A percentile compares a stretch with the other conserved stretches of the same genome.
These are phyloP conservation scores for Colletotrichum tropicale DNA, from an alignment of 2,329 filamentous ascomycete species.

Conservation along the genomic window DNA sequence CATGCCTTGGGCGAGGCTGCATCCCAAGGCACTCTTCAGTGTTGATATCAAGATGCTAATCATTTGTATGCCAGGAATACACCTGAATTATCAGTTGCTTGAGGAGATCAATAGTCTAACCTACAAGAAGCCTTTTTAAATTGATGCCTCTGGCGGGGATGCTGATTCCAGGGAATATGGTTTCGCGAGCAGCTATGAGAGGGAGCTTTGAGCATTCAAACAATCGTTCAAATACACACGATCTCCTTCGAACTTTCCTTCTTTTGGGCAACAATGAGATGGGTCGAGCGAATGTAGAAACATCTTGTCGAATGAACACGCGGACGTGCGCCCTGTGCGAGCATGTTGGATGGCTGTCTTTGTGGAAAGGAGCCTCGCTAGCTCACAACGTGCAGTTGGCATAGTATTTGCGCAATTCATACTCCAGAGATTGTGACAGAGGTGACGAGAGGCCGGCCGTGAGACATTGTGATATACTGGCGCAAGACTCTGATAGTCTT, in stretches of 20 bases:
- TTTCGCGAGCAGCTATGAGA: not conserved
- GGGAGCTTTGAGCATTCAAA: not conserved
- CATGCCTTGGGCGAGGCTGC: not conserved
- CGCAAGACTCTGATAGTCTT: not conserved
- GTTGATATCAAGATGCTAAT: no score
- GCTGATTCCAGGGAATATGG: not conserved
- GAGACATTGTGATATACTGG: not conserved
- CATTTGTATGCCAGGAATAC: no score
- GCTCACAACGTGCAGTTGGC: rapidly evolving
- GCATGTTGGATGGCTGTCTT: not conserved
- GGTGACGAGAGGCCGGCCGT: not conserved
- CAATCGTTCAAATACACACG: not conserved
- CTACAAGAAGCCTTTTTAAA: not conserved
- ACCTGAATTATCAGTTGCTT: no score
- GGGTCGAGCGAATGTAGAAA: not conserved
- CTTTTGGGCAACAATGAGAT: not conserved
- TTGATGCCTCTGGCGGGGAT: not conserved
- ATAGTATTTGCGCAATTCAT: not conserved
- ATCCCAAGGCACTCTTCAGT: not conserved
- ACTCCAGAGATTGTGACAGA: not conserved
- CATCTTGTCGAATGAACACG: not conserved
- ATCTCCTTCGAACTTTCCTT: rapidly evolving
- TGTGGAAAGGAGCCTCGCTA: not conserved
- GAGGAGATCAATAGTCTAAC: not conserved
- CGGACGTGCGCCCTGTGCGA: not conserved